Conservation (phyloP, 2,329 filamentous ascomycete genomes). For the Colletotrichum sp. region DNA sequence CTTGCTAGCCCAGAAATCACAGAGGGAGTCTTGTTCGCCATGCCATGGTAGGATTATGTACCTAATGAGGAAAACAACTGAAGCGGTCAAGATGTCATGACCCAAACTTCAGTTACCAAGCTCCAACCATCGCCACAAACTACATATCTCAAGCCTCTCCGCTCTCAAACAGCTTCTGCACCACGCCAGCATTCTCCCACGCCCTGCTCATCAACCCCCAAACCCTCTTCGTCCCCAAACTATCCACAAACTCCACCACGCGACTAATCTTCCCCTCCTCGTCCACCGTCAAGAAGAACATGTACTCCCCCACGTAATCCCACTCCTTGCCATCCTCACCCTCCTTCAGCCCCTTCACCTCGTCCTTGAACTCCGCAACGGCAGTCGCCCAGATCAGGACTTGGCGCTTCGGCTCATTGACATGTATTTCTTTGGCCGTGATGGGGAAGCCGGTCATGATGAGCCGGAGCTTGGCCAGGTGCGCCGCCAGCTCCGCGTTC, state of each 20-base stretch:
- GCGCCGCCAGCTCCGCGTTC: background rate
- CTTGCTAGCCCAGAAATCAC: no score
- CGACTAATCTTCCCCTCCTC: background rate
- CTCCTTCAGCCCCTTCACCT: background rate
- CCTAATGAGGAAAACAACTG: no score
- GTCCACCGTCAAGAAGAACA: background rate
- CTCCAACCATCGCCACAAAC: accelerated
- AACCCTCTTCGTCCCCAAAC: background rate
- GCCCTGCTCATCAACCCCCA: background rate
- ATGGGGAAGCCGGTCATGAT: background rate
- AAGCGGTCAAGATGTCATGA: no score
- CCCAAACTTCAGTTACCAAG: background rate
- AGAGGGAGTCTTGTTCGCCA: no score
- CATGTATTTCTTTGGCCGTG: background rate
- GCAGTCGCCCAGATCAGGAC: background rate
- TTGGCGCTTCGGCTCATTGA: background rate
- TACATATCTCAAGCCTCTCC: background rate
- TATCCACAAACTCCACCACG: background rate
- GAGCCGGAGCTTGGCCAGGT: accelerated
- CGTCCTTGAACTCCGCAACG: background rate
- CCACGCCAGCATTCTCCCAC: background rate
- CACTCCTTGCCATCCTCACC: background rate
- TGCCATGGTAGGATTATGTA: no score
- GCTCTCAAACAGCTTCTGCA: background rate
- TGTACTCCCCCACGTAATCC: background rate